Evolutionary conservation across 1,284 basidiomycete species (phyloP).

Genomic region (Tilletia indica): DNA sequence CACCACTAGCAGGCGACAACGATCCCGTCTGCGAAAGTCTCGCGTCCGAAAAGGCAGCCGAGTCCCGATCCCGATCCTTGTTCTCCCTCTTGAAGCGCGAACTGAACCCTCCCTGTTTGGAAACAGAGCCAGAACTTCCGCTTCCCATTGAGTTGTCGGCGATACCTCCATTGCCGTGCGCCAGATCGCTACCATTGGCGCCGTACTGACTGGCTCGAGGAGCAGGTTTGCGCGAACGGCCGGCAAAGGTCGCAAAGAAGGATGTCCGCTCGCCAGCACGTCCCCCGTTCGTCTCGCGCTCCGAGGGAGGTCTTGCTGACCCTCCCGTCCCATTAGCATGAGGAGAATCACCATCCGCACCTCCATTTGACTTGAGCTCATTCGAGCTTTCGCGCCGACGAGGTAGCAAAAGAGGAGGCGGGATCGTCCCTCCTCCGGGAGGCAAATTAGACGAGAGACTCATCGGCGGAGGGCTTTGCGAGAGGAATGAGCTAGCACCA

Average conservation of each 20-base stretch:
- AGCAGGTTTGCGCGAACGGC: constrained; percentile 40
- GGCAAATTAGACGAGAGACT: background rate
- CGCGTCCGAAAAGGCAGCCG: constrained; percentile 1
- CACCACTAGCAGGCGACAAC: constrained; percentile 6
- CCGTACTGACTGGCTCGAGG: constrained; percentile 24
- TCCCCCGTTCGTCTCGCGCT: background rate
- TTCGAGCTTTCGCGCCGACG: background rate
- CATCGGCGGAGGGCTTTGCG: background rate
- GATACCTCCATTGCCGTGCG: too few species aligned
- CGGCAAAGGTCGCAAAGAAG: constrained; percentile 39
- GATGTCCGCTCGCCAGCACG: constrained; percentile 39
- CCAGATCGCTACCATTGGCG: background rate
- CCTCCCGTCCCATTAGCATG: too few species aligned
- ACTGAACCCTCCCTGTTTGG: background rate
- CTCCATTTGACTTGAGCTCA: background rate
- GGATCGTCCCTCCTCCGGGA: background rate
- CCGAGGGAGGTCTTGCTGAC: too few species aligned
- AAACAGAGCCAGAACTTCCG: constrained; percentile 36
- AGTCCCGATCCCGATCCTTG: constrained; percentile 5
- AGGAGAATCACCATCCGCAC: too few species aligned
- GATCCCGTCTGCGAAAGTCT: constrained; percentile 11
- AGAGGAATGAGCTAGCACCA: too few species aligned
- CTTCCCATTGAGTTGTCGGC: constrained; percentile 33
- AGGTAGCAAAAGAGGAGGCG: background rate
- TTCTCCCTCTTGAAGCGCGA: constrained; percentile 6